Base-by-base conservation (phyloP, 768 basidiomycete species). In the Termitomyces sp. region DNA sequence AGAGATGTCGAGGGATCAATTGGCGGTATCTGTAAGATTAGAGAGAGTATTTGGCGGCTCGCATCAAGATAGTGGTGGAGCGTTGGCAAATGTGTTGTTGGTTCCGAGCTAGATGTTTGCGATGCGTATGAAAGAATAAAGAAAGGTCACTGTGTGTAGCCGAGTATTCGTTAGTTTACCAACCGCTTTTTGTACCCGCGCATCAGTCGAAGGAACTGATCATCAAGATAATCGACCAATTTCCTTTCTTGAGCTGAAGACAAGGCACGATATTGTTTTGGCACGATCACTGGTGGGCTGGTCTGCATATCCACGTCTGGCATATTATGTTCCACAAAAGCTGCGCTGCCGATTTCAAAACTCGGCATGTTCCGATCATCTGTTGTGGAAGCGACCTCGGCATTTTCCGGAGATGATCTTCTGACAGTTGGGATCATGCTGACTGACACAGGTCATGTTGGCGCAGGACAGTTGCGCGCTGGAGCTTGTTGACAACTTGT, bases 101-200 rank as follows among this genome's bases (percentile, higher is more conserved):
- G 72, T 55, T 82, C 74, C 14, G 79, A 75, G 35, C 81, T 81
- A 45, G 37, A 53, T 3, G 3, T 21, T 53, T n/a, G 22, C 32
- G 9, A 50, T 6, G 19, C 8, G 15, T 35, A 42, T 37, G 22
- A 40, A 17, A 57, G 4, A 17, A 32, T 21, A n/a, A 38, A 19
- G n/a, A 50, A 14, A 12, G 46, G 50, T 54, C 42, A 60, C 43
- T 43, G 24, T 30, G 46, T 58, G 40, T n/a, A 19, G 8, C 17
- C 7, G 9, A 28, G 38, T 49, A 54, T 22, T 56, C 28, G 32
- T 42, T 30, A 54, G 51, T 26, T 32, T 42, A 69, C 82, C 41
- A 55, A 89, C 88, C 90, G 82, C 70, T 88, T 91, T 70, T 85
- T 90, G 71, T 76, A 87, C 28, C 81, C 79, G 19, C 85, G 71